Percentiles rank a stretch among this genome's conserved stretches.
Evolutionary conservation across 1,284 basidiomycete species (phyloP).

Genomic region (Exobasidium rhododendri): DNA sequence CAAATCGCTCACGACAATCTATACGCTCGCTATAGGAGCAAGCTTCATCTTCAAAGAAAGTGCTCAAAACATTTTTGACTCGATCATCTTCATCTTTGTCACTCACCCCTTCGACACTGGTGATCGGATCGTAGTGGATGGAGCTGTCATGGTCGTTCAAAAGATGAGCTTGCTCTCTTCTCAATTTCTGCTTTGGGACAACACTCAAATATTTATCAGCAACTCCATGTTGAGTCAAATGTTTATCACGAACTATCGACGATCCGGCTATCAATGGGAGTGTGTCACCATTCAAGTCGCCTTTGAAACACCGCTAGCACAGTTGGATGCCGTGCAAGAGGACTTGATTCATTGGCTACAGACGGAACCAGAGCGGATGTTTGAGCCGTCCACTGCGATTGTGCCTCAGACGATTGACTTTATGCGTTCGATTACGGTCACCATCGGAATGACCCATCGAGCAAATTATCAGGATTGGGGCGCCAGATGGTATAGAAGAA

Average conservation of each 20-base stretch:
- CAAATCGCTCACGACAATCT: slow-evolving; percentile 48
- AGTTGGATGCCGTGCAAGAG: slow-evolving; percentile 47
- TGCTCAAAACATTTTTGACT: slow-evolving; percentile 50
- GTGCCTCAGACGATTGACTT: slow-evolving; percentile 45
- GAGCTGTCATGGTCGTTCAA: slow-evolving; percentile 40
- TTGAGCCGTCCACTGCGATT: slow-evolving; percentile 45
- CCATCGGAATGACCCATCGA: slow-evolving; percentile 49
- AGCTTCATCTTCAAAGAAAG: slow-evolving; percentile 53
- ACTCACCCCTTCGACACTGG: slow-evolving; percentile 52
- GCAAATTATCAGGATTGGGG: slow-evolving; percentile 54
- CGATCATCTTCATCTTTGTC: slow-evolving; percentile 52
- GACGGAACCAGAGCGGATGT: slow-evolving; percentile 49
- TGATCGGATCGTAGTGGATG: slow-evolving; percentile 39
- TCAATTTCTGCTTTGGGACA: slow-evolving; percentile 41
- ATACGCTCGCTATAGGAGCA: slow-evolving; percentile 49
- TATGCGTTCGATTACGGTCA: slow-evolving; percentile 46
- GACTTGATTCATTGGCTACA: slow-evolving; percentile 52
- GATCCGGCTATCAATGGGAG: slow-evolving; percentile 50
- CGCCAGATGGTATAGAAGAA: slow-evolving; percentile 40
- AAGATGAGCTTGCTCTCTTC: slow-evolving; percentile 47
- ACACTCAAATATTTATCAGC: slow-evolving; percentile 45
- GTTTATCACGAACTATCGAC: slow-evolving; percentile 47
- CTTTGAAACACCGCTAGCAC: slow-evolving; percentile 44
- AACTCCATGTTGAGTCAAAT: slow-evolving; percentile 40
- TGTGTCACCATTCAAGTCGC: slow-evolving; percentile 41